phyloP scores from a whole-genome alignment of 2,329 filamentous ascomycete genomes.

The Sporothrix phasma region DNA sequence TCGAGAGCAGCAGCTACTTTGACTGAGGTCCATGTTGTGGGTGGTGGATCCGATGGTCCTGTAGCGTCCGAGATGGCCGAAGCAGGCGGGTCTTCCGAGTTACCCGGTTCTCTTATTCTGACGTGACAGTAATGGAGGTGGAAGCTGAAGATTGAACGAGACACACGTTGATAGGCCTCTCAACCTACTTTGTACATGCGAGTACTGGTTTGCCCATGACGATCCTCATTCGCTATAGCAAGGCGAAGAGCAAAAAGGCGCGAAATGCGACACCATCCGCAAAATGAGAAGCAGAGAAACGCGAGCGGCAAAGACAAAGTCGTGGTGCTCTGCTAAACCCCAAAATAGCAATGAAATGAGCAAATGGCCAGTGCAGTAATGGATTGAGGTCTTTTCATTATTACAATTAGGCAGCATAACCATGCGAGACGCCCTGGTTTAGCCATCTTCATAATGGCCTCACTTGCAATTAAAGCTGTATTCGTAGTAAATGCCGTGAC shows the following conservation, averaged over 20 bases:
- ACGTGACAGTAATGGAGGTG: background rate
- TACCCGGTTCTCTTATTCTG: background rate
- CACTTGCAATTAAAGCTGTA: too few species aligned
- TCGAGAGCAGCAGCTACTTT: background rate
- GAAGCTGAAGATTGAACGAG: too few species aligned
- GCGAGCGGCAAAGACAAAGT: background rate
- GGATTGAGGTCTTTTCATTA: background rate
- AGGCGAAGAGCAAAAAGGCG: too few species aligned
- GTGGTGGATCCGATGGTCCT: background rate
- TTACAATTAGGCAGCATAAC: too few species aligned
- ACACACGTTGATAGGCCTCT: too few species aligned
- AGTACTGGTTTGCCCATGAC: too few species aligned
- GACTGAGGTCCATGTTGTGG: background rate
- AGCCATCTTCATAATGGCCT: too few species aligned
- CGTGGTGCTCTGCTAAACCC: background rate
- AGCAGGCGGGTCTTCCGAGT: background rate
- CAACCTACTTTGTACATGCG: too few species aligned
- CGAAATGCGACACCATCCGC: too few species aligned
- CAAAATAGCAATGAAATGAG: background rate
- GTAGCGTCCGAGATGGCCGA: background rate
- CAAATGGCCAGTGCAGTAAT: background rate
- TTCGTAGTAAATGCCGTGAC: too few species aligned
- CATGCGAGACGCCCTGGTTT: too few species aligned
- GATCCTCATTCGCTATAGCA: background rate
- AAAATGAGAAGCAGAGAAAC: too few species aligned